Evolutionary conservation across 2,329 filamentous ascomycete species (phyloP).

Genomic region (Fusarium sambucinum): DNA sequence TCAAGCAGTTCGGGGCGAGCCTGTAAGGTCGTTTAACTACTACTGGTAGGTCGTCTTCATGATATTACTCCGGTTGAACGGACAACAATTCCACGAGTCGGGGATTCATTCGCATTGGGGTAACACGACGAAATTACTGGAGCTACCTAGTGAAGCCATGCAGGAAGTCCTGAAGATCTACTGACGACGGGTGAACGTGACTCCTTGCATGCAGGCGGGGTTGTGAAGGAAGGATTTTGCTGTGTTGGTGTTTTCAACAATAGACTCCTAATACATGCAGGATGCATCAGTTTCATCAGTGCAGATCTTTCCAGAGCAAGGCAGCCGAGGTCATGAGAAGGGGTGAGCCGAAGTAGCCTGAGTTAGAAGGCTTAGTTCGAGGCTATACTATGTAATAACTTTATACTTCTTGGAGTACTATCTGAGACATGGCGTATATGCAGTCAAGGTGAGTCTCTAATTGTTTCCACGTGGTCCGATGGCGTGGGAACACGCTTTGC

Average conservation of each 20-base stretch:
- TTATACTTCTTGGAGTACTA: constrained; percentile 1
- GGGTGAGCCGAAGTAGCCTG: constrained; percentile 12
- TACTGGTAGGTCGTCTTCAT: background rate
- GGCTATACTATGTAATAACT: background rate
- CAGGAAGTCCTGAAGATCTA: constrained; percentile 18
- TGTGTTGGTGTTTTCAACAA: constrained; percentile 1
- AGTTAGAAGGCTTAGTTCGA: background rate
- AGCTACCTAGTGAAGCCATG: background rate
- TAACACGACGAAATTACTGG: background rate
- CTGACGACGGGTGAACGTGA: constrained; percentile 4
- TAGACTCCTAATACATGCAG: constrained; percentile 4
- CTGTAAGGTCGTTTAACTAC: background rate
- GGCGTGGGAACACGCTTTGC: background rate
- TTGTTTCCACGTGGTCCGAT: background rate
- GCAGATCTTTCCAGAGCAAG: constrained; percentile 41
- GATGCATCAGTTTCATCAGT: constrained; percentile 6
- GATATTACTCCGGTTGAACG: background rate
- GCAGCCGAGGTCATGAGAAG: constrained; percentile 30
- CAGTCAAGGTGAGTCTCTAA: background rate
- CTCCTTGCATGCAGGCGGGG: constrained; percentile 29
- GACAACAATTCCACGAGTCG: constrained; percentile 22
- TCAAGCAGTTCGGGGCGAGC: constrained; percentile 15
- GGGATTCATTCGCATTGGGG: constrained; percentile 1
- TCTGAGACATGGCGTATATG: background rate
- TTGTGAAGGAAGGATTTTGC: constrained; percentile 1